Percentiles rank a stretch among this genome's conserved stretches.
Conservation (phyloP, 495 filamentous ascomycete genomes). For the Xylaria curta region DNA sequence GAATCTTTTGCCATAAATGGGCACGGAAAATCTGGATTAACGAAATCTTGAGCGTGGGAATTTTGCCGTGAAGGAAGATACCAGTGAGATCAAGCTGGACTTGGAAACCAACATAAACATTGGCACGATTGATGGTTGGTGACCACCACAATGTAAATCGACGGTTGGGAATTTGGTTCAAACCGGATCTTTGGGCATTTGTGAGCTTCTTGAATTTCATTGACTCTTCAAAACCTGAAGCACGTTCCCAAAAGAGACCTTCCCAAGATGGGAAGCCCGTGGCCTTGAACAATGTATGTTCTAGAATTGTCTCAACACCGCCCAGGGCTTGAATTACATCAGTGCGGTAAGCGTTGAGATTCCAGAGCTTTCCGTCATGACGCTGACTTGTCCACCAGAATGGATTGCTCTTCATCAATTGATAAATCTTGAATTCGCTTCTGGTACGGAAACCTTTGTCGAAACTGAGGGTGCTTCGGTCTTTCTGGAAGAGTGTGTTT, state of each 20-base stretch:
- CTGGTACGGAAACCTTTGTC: conserved; percentile 98
- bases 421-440: conserved; percentile 98
- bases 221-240: conserved; percentile 76
- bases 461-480: conserved; percentile 95
- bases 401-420: conserved; percentile 99
- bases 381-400: conserved; percentile 99
- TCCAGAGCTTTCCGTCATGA: conserved; percentile 99
- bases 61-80: conserved; percentile 99
- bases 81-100: conserved; percentile 98
- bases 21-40: conserved; percentile 99
- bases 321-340: conserved; percentile 98
- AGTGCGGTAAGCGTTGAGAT: conserved; percentile 95
- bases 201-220: conserved; percentile 99
- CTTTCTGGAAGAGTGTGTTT: conserved; percentile 99
- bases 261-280: conserved; percentile 99
- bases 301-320: conserved; percentile 99
- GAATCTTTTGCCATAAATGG: conserved; percentile 99
- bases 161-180: conserved; percentile 99
- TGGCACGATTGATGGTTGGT: conserved; percentile 78
- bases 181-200: conserved; percentile 96
- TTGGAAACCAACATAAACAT: conserved; percentile 96
- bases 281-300: conserved; percentile 98
- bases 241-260: conserved; percentile 97
- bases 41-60: conserved; percentile 97
- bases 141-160: conserved; percentile 99